Conservation (phyloP, 139 green algal genomes). For the Tetradesmus lagerheimii region DNA sequence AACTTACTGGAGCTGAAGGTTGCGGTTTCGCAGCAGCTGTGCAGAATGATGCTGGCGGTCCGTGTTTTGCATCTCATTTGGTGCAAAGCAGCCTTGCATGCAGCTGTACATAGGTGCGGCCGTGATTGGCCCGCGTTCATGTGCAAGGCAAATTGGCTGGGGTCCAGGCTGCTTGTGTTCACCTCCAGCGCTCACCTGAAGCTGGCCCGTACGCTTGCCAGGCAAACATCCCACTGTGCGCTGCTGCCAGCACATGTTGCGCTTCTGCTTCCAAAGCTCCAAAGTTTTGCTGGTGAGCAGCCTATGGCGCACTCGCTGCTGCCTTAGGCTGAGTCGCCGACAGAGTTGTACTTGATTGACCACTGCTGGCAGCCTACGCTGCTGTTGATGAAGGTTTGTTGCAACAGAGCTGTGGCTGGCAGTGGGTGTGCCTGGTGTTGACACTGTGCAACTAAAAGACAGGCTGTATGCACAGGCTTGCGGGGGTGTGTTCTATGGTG, state of each 20-base stretch:
- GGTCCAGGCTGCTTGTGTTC: not conserved
- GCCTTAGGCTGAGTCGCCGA: not conserved
- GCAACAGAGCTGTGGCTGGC: not conserved
- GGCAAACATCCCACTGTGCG: not conserved
- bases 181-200: not conserved
- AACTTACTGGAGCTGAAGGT: not conserved
- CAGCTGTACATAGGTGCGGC: not conserved
- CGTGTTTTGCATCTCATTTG: not conserved
- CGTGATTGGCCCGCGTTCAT: not conserved
- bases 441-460: too few relatives aligned
- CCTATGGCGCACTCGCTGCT: not conserved
- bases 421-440: not conserved
- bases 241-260: not conserved
- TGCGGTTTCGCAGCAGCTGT: not conserved
- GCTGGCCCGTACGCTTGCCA: not conserved
- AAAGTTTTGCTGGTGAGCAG: not conserved
- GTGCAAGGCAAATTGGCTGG: not conserved
- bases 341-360: not conserved
- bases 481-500: too few relatives aligned
- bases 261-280: not conserved
- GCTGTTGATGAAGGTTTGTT: not conserved
- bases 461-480: too few relatives aligned
- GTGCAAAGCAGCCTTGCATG: not conserved
- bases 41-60: not conserved
- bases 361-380: not conserved